phyloP scores from a whole-genome alignment of 371 early-diverging fungal species.

The Entomophthora muscae region DNA sequence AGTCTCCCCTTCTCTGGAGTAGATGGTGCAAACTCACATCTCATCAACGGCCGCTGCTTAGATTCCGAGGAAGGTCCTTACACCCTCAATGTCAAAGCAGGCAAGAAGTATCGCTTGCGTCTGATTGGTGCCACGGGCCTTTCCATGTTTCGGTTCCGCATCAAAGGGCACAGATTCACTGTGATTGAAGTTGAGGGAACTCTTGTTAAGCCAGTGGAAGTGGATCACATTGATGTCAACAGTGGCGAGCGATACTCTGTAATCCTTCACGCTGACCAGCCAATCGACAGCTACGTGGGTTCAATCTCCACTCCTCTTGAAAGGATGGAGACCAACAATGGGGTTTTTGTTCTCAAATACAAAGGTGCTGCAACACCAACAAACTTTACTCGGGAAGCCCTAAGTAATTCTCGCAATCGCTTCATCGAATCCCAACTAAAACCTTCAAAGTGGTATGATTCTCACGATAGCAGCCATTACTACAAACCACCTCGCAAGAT shows the following conservation, averaged over 20 bases:
- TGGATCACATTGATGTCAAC: slow-evolving; percentile 13
- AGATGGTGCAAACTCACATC: slow-evolving; percentile 18
- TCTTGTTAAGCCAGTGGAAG: slow-evolving; percentile 1
- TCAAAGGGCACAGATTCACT: slow-evolving; percentile 22
- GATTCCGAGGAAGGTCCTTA: neutral
- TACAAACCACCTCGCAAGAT: neutral
- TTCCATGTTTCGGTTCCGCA: slow-evolving; percentile 16
- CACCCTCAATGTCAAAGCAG: slow-evolving; percentile 1
- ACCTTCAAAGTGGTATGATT: neutral
- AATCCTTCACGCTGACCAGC: slow-evolving; percentile 19
- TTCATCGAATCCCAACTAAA: neutral
- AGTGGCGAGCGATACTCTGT: slow-evolving; percentile 23
- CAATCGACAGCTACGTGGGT: slow-evolving; percentile 17
- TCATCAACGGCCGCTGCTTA: slow-evolving; percentile 21
- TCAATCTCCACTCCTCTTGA: neutral
- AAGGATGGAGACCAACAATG: neutral
- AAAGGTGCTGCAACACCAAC: neutral
- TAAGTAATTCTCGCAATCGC: neutral
- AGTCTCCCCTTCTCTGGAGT: slow-evolving; percentile 14
- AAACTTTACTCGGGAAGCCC: neutral
- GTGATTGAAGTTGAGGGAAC: slow-evolving; percentile 9
- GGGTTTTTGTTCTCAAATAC: slow-evolving; percentile 2
- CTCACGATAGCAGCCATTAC: neutral
- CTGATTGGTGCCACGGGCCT: slow-evolving; percentile 8
- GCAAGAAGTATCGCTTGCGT: slow-evolving; percentile 8